Percentiles rank a stretch among this genome's conserved stretches.
phyloP scores from a whole-genome alignment of 2,329 filamentous ascomycete genomes.

The Dactylella cylindrospora region DNA sequence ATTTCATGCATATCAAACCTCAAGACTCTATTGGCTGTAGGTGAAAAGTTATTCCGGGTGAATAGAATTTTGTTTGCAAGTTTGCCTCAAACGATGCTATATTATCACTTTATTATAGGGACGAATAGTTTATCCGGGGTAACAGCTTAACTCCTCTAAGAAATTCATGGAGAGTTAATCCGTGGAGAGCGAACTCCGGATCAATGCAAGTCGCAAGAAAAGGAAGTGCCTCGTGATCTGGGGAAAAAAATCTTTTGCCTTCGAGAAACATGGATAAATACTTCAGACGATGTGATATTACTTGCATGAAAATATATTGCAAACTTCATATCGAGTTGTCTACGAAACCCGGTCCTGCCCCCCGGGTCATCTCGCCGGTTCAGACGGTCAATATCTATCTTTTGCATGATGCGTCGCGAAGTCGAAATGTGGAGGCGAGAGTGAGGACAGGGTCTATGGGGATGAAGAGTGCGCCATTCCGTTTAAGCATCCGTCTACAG shows the following conservation, averaged over 20 bases:
- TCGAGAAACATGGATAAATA: conserved; percentile 18
- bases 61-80: conserved; percentile 44
- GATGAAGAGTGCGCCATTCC: conserved; percentile 10
- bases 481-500: conserved; percentile 3
- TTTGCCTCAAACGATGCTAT: conserved; percentile 11
- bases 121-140: conserved; percentile 32
- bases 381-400: too few relatives aligned
- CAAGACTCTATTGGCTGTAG: conserved; percentile 20
- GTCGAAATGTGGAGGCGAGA: conserved; percentile 36
- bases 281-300: conserved; percentile 1
- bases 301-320: not conserved
- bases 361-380: too few relatives aligned
- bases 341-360: too few relatives aligned
- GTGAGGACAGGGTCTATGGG: conserved; percentile 15
- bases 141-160: too few relatives aligned
- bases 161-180: too few relatives aligned
- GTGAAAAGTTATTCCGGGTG: conserved; percentile 39
- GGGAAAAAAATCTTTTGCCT: conserved; percentile 34
- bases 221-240: conserved; percentile 39
- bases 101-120: conserved; percentile 20
- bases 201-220: too few relatives aligned
- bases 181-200: too few relatives aligned
- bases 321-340: too few relatives aligned
- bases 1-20: too few relatives aligned
- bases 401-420: conserved; percentile 5